Evolutionary conservation across 495 filamentous ascomycete species (phyloP).

Genomic region (Aspergillus homomorphus): DNA sequence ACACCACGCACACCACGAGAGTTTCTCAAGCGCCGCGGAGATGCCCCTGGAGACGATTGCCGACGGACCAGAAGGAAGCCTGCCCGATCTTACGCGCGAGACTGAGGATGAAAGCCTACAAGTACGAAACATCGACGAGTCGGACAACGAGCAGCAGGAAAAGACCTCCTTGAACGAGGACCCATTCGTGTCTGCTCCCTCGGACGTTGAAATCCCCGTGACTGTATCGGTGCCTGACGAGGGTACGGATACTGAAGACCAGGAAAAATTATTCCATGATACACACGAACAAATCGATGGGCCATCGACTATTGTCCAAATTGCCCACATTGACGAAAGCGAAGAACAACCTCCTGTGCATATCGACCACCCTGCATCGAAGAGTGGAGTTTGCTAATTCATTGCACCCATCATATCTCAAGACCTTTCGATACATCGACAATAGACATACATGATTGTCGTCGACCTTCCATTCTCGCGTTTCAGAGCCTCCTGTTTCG

Average conservation of each 20-base stretch:
- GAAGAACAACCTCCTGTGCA: neutral
- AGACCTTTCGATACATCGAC: neutral
- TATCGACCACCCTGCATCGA: neutral
- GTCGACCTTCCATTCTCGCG: neutral
- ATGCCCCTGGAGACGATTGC: neutral
- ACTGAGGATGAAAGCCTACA: neutral
- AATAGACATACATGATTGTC: neutral
- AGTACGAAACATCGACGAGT: neutral
- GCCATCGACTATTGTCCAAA: neutral
- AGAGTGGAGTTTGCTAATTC: neutral
- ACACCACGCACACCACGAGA: constrained; percentile 5
- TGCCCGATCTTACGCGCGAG: neutral
- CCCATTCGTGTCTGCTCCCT: constrained; percentile 15
- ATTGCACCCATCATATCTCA: neutral
- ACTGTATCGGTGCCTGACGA: constrained; percentile 8
- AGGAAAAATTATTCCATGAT: neutral
- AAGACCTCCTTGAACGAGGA: constrained; percentile 13
- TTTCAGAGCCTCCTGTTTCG: neutral
- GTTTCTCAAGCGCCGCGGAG: neutral
- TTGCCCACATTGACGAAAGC: neutral
- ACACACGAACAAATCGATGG: neutral
- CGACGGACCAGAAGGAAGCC: constrained; percentile 2
- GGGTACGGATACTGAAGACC: neutral
- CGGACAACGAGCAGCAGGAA: constrained; percentile 7
- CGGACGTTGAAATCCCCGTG: constrained; percentile 6